Evolutionary conservation across 2,329 filamentous ascomycete species (phyloP).

Genomic region (Periconia digitata): DNA sequence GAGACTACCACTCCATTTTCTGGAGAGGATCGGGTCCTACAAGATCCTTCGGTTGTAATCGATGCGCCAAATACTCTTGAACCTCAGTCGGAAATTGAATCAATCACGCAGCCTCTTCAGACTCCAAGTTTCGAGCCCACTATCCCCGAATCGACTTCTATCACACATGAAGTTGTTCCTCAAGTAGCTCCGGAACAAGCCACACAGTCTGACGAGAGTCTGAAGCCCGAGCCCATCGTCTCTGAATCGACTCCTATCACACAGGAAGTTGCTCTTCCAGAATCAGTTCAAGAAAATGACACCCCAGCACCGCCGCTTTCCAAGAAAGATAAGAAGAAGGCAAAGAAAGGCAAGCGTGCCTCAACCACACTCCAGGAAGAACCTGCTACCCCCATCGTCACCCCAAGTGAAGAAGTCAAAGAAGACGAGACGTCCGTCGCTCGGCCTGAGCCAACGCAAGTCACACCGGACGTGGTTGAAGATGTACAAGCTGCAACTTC

Average conservation of each 20-base stretch:
- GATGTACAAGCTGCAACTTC: neutral
- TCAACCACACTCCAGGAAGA: neutral
- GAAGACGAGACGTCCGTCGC: neutral
- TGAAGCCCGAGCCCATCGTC: neutral
- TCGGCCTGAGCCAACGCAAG: neutral
- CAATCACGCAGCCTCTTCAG: neutral
- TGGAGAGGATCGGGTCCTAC: neutral
- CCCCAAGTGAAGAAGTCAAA: conserved; percentile 2
- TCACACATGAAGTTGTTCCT: neutral
- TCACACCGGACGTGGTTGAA: neutral
- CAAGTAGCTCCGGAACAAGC: neutral
- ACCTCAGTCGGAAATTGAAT: neutral
- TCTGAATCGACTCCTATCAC: neutral
- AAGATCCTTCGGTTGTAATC: neutral
- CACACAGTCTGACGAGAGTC: neutral
- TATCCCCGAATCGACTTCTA: neutral
- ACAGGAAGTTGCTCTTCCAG: neutral
- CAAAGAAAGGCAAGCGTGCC: conserved; percentile 12
- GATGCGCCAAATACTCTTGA: neutral
- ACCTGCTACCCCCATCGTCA: conserved; percentile 1
- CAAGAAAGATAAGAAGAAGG: conserved; percentile 15
- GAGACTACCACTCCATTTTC: neutral
- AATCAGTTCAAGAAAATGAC: conserved; percentile 7
- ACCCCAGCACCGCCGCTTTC: neutral
- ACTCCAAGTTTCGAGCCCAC: neutral